Evolutionary conservation across 176 grass and related monocot species (phyloP).

Genomic region (Oryza meridionalis): DNA sequence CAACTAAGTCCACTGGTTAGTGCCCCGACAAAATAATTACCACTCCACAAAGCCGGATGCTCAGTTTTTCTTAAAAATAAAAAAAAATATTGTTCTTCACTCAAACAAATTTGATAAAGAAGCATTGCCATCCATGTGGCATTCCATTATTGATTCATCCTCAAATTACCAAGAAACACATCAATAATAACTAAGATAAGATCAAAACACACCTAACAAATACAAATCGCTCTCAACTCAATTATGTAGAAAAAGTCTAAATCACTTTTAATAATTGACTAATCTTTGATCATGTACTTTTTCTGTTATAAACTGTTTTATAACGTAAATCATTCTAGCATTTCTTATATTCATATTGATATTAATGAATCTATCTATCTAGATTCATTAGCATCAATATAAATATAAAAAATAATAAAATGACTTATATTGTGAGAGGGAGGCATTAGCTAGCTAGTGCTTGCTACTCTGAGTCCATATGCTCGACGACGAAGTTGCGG

Average conservation of each 20-base stretch:
- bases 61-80: not conserved
- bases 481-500: constrained; percentile 32
- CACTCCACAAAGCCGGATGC: not conserved
- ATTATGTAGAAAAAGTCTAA: not conserved
- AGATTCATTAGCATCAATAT: too few relatives aligned
- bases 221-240: not conserved
- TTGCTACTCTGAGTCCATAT: constrained; percentile 41
- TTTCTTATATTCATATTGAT: too few relatives aligned
- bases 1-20: not conserved
- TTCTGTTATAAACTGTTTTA: too few relatives aligned
- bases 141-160: not conserved
- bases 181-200: not conserved
- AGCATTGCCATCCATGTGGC: not conserved
- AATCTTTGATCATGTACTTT: not conserved
- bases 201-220: not conserved
- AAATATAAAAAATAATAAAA: too few relatives aligned
- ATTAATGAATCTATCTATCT: too few relatives aligned
- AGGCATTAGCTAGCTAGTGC: not conserved
- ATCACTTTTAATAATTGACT: not conserved
- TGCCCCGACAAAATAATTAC: not conserved
- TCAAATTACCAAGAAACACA: not conserved
- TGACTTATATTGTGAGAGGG: too few relatives aligned
- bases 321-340: too few relatives aligned
- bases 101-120: not conserved
- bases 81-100: too few relatives aligned